These are phyloP conservation scores for Debaryomyces singareniensis DNA, from an alignment of 1,139 yeast genomes.

Conservation along the genomic window DNA sequence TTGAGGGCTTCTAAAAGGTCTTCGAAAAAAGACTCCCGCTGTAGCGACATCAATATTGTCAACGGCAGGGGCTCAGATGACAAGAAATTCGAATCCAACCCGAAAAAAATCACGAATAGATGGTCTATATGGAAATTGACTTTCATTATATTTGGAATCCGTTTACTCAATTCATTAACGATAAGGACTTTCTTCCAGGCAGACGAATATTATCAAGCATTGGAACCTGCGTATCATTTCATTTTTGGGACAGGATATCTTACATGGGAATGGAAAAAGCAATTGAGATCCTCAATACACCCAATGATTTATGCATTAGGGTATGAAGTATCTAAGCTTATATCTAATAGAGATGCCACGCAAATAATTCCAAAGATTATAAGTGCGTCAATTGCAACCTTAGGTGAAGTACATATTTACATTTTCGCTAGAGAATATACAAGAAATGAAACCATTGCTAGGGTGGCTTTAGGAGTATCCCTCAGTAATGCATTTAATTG, in stretches of 20 bases:
- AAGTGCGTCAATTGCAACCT: slow-evolving; percentile 65
- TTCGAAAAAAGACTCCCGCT: background rate
- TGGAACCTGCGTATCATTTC: slow-evolving; percentile 82
- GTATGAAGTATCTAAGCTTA: slow-evolving; percentile 14
- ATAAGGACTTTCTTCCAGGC: slow-evolving; percentile 84
- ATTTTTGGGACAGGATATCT: slow-evolving; percentile 77
- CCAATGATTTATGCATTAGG: slow-evolving; percentile 62
- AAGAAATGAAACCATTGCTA: slow-evolving; percentile 32
- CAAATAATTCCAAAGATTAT: slow-evolving; percentile 53
- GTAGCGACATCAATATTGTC: no score
- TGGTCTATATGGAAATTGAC: background rate
- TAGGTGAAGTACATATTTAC: slow-evolving; percentile 62
- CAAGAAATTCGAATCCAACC: no score
- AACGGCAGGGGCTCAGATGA: no score
- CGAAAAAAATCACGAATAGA: no score
- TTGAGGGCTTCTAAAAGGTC: background rate
- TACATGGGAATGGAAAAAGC: slow-evolving; percentile 93
- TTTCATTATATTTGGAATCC: slow-evolving; percentile 10
- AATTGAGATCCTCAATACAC: slow-evolving; percentile 71
- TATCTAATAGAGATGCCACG: slow-evolving; percentile 7
- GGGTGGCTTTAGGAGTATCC: slow-evolving; percentile 45
- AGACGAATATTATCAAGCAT: slow-evolving; percentile 88
- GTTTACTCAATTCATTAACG: slow-evolving; percentile 60
- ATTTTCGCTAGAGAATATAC: slow-evolving; percentile 37
- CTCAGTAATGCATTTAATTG: slow-evolving; percentile 76